Evolutionary conservation across 2,329 filamentous ascomycete species (phyloP), one percentile per base, ranked within the genome.

Genomic region (Aspergillus sergii): DNA sequence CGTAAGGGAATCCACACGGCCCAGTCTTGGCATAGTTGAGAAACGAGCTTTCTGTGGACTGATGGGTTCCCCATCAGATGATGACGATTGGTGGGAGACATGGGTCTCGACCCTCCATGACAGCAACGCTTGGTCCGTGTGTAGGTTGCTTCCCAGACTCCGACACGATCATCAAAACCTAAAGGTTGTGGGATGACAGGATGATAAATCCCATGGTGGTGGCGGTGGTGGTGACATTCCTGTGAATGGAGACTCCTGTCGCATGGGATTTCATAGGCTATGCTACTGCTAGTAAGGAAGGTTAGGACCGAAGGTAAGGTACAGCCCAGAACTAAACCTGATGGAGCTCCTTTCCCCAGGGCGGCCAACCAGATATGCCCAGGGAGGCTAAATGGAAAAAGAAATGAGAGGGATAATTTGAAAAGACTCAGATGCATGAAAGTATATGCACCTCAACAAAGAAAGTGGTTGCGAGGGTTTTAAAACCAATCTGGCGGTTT

Each of bases 111-210:
- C 65, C 61, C 56, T 55, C 64, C 57, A 51, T 58, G 46, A 59
- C 56, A 64, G 59, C 66, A 64, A 65, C 63, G 54, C 61, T 65
- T 67, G 63, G 65, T 65, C 61, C 60, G 65, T 65, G 66, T 65
- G 58, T 61, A 39, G 32, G 34, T 39, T 55, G 51, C n/a, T 55
- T 55, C 32, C 32, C 21, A 36, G 32, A 28, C 51, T 8, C 48
- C 28, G 48, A 51, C 48, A 51, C 28, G 28, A 51, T 51, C 28
- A 11, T 55, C 32, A 26, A 55, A 39, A 26, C 51, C 6, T 26
- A 55, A 55, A 21, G 34, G 51, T 19, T 55, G 21, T 55, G 21
- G 51, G 51, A 55, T 58, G 57, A 51, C 57, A 26, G 45, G 56
- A 51, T 39, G 57, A 51, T 41, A 23, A 39, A 39, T 39, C 2